Evolutionary conservation across 1,284 basidiomycete genomes (phyloP).

Genomic region (Phellopilus nigrolimitatus): DNA sequence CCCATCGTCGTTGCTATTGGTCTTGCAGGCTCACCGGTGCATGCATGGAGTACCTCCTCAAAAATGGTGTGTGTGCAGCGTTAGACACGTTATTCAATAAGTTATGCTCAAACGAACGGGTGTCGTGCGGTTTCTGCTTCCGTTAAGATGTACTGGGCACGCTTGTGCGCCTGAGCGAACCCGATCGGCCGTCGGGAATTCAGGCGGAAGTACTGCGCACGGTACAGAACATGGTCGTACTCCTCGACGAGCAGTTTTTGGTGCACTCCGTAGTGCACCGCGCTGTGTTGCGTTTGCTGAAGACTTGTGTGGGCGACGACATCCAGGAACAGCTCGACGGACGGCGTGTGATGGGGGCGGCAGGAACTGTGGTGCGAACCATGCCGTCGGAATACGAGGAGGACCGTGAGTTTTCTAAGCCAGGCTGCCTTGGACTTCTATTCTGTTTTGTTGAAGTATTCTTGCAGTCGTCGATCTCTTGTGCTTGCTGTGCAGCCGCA

Average conservation of each 20-base stretch:
- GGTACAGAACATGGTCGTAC: slow-evolving; percentile 83
- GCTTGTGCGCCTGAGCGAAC: slow-evolving; percentile 81
- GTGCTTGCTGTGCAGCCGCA: slow-evolving; percentile 87
- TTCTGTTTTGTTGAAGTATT: background rate
- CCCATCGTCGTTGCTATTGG: slow-evolving; percentile 2
- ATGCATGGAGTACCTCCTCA: slow-evolving; percentile 87
- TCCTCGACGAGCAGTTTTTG: slow-evolving; percentile 87
- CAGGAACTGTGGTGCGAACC: slow-evolving; percentile 58
- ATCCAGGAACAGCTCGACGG: slow-evolving; percentile 81
- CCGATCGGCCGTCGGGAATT: slow-evolving; percentile 79
- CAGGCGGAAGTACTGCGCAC: slow-evolving; percentile 81
- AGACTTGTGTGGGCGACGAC: slow-evolving; percentile 88
- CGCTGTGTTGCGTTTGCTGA: slow-evolving; percentile 81
- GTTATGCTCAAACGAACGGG: slow-evolving; percentile 21
- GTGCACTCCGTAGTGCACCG: slow-evolving; percentile 88
- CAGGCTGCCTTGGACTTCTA: slow-evolving; percentile 3
- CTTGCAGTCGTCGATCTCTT: slow-evolving; percentile 79
- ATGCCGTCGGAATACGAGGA: slow-evolving; percentile 82
- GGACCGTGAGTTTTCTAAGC: slow-evolving; percentile 62
- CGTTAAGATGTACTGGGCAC: slow-evolving; percentile 70
- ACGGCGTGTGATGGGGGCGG: slow-evolving; percentile 75
- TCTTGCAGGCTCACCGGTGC: slow-evolving; percentile 68
- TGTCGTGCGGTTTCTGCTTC: no score
- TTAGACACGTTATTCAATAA: slow-evolving; percentile 3
- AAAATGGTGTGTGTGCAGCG: slow-evolving; percentile 57